Evolutionary conservation across 2,329 filamentous ascomycete species (phyloP).

Genomic region (Fusarium sp.): DNA sequence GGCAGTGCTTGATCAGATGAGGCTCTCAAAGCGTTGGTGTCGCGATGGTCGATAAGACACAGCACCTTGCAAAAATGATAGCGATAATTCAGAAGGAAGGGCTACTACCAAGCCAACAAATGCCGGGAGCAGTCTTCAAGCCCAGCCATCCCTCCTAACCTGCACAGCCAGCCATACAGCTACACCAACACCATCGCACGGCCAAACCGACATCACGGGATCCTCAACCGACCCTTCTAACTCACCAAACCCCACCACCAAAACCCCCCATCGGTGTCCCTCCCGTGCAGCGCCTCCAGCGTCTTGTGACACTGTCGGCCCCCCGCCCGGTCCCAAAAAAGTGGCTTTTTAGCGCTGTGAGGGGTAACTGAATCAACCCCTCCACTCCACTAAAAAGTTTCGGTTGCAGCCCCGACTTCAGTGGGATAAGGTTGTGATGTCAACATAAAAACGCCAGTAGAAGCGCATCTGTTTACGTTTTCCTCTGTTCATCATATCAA

Average conservation of each 20-base stretch:
- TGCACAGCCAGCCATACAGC: background rate
- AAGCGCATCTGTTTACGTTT: background rate
- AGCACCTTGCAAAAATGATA: background rate
- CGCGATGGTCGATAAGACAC: background rate
- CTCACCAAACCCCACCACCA: background rate
- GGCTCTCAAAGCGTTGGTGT: background rate
- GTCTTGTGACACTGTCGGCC: slow-evolving; percentile 25
- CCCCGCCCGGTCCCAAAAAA: background rate
- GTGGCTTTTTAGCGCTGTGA: slow-evolving; percentile 5
- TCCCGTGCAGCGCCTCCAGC: background rate
- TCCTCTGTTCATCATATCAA: background rate
- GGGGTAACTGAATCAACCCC: slow-evolving; percentile 7
- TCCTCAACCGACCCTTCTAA: background rate
- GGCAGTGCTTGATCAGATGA: background rate
- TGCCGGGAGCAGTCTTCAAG: background rate
- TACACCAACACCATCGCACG: background rate
- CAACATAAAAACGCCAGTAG: slow-evolving; percentile 24
- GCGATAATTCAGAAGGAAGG: background rate
- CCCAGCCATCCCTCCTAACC: background rate
- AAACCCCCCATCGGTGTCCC: background rate
- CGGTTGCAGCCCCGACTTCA: slow-evolving; percentile 16
- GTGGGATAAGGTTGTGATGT: background rate
- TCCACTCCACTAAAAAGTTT: slow-evolving; percentile 9
- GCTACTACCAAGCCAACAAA: background rate
- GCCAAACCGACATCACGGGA: slow-evolving; percentile 8